Evolutionary conservation across 805 yeast genomes (phyloP), one percentile per base, ranked within the genome.

Genomic region (Kazachstania africana): DNA sequence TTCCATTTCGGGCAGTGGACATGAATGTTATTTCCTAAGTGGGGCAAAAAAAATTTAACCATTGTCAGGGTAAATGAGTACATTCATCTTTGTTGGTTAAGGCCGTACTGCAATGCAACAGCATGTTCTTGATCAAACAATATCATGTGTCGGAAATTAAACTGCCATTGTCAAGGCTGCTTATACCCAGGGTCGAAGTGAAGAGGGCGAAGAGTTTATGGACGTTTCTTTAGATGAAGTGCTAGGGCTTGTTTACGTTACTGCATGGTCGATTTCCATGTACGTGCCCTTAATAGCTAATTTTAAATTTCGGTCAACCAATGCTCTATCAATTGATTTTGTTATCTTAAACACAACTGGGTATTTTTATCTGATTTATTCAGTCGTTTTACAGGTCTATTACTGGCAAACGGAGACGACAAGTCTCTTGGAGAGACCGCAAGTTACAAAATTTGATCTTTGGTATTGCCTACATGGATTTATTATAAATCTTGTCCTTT

Each of bases 321-420:
- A 66, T 31, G 73, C 74, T 0, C 44, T 70, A 2, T 70, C 76
- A 0, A 40, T 61, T 3, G 78, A 71, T 39, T 68, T 62, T 36
- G 47, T 66, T 3, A 48, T 60, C 16, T 36, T 71, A 29, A 71
- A 70, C 40, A 53, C 60, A 2, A 42, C 63, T 1, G 78, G 78
- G 0, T 70, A 70, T 37, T 26, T 59, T 3, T 62, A 68, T 12
- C 53, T 68, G 27, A 43, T 67, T 4, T 32, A 48, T 1, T 68
- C 75, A 1, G 50, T 68, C 40, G 39, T 46, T 5, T 40, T 70
- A n/a, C 68, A 69, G 43, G 34, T 65, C 14, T 65, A 47, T 49
- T 55, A 36, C 4, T 42, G 30, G 59, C 36, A 13, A 59, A 61
- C 19, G 38, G 62, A 16, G 28, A 53, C 53, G 35, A 50, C 68